Conservation (phyloP, 176 grass and related monocot genomes). For the Cenchrus purpureus region DNA sequence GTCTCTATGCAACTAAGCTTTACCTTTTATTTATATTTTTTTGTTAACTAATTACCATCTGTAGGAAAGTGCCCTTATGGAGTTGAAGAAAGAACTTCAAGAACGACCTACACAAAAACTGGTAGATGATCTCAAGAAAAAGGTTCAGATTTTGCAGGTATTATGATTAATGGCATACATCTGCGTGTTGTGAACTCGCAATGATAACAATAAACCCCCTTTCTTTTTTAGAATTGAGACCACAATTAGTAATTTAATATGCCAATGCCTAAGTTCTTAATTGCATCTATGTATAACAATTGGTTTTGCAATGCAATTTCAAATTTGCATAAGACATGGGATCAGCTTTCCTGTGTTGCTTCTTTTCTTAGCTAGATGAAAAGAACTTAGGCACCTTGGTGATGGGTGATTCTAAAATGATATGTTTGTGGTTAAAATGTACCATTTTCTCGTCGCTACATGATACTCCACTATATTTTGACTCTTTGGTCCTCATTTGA, state of each 20-base stretch:
- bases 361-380: too few species aligned
- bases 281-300: neutral
- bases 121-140: conserved; percentile 98
- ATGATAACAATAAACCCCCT: neutral
- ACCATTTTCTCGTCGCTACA: conserved; percentile 19
- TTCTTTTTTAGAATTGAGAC: neutral
- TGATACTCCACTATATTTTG: neutral
- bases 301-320: conserved; percentile 20
- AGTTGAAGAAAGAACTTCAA: conserved; percentile 92
- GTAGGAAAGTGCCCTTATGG: conserved; percentile 77
- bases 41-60: conserved; percentile 40
- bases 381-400: neutral
- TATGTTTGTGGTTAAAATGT: neutral
- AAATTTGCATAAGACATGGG: conserved; percentile 7
- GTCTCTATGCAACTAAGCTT: conserved; percentile 22
- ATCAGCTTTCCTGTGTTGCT: conserved; percentile 20
- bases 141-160: conserved; percentile 99
- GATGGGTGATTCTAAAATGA: conserved; percentile 13
- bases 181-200: neutral
- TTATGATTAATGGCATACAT: neutral
- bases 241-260: neutral
- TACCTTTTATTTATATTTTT: neutral
- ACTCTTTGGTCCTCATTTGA: conserved; percentile 38
- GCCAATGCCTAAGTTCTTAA: conserved; percentile 1
- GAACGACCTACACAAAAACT: conserved; percentile 88